phyloP scores from a whole-genome alignment of 2,329 filamentous ascomycete genomes.

The Chalaropsis thielavioides region DNA sequence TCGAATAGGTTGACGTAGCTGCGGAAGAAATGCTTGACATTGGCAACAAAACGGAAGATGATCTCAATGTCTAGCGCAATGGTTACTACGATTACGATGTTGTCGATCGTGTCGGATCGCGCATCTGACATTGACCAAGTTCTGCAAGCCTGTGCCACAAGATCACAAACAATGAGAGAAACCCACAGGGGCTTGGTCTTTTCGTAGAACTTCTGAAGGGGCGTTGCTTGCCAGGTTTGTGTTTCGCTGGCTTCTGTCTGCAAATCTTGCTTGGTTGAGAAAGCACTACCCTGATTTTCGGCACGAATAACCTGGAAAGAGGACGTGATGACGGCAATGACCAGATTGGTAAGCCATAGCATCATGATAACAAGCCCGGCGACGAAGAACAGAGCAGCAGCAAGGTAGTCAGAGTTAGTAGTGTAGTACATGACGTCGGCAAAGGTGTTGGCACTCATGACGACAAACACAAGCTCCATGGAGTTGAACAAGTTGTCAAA shows the following conservation, averaged over 20 bases:
- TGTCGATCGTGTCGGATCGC: constrained; percentile 51
- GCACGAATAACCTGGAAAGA: constrained; percentile 97
- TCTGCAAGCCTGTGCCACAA: constrained; percentile 64
- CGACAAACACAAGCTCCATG: constrained; percentile 85
- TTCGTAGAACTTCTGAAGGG: constrained; percentile 56
- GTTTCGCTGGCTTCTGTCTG: constrained; percentile 49
- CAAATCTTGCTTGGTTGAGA: constrained; percentile 28
- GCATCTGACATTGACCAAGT: constrained; percentile 58
- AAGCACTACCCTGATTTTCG: constrained; percentile 87
- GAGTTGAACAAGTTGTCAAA: constrained; percentile 94
- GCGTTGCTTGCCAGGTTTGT: constrained; percentile 28
- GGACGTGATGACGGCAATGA: constrained; percentile 93
- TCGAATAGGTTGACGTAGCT: constrained; percentile 67
- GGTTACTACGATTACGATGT: constrained; percentile 62
- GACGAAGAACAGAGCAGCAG: constrained; percentile 64
- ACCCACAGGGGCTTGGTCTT: constrained; percentile 69
- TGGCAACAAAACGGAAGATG: constrained; percentile 55
- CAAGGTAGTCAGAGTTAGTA: constrained; percentile 78
- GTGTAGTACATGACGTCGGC: constrained; percentile 89
- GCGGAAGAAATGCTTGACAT: constrained; percentile 69
- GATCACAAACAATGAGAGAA: constrained; percentile 59
- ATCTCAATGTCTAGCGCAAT: constrained; percentile 71
- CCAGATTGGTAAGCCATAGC: constrained; percentile 88
- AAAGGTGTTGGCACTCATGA: constrained; percentile 98
- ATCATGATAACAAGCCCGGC: constrained; percentile 77